phyloP scores from a whole-genome alignment of 805 yeast species.

The Myxozyma mucilagina region DNA sequence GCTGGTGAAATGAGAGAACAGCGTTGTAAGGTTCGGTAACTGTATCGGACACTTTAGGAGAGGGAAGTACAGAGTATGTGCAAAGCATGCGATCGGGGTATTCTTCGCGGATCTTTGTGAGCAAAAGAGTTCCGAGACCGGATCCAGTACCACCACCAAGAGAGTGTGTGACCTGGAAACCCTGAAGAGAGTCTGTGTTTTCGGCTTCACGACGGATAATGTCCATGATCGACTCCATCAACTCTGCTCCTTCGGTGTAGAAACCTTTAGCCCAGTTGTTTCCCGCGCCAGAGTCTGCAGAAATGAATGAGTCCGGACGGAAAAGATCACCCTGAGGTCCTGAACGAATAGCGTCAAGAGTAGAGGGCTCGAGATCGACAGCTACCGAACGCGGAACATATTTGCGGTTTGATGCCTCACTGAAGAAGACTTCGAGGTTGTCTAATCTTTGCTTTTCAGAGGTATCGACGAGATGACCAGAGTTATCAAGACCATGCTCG shows the following conservation, averaged over 20 bases:
- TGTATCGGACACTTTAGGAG: conserved; percentile 87
- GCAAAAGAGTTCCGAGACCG: conserved; percentile 89
- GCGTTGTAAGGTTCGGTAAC: conserved; percentile 96
- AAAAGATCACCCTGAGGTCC: conserved; percentile 82
- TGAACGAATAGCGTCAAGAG: conserved; percentile 79
- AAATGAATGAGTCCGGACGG: conserved; percentile 88
- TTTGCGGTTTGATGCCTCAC: conserved; percentile 81
- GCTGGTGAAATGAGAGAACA: conserved; percentile 84
- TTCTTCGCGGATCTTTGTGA: conserved; percentile 85
- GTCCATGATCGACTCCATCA: conserved; percentile 85
- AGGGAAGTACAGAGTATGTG: conserved; percentile 89
- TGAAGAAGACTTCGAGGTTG: conserved; percentile 79
- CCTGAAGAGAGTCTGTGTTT: conserved; percentile 88
- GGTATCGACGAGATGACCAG: conserved; percentile 39
- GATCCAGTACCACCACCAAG: conserved; percentile 95
- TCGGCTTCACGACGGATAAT: conserved; percentile 92
- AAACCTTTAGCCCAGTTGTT: conserved; percentile 98
- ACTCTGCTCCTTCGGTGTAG: conserved; percentile 95
- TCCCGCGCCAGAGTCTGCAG: conserved; percentile 91
- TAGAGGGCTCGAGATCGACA: conserved; percentile 92
- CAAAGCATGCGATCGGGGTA: conserved; percentile 96
- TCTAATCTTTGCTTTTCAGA: conserved; percentile 42
- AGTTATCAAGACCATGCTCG: conserved; percentile 46
- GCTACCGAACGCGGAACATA: conserved; percentile 92
- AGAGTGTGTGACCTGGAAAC: conserved; percentile 86